A percentile compares a stretch with the other conserved stretches of the same genome.
These are phyloP conservation scores for Nemophila menziesii DNA, from an alignment of 257 asterid species.

Conservation along the genomic window DNA sequence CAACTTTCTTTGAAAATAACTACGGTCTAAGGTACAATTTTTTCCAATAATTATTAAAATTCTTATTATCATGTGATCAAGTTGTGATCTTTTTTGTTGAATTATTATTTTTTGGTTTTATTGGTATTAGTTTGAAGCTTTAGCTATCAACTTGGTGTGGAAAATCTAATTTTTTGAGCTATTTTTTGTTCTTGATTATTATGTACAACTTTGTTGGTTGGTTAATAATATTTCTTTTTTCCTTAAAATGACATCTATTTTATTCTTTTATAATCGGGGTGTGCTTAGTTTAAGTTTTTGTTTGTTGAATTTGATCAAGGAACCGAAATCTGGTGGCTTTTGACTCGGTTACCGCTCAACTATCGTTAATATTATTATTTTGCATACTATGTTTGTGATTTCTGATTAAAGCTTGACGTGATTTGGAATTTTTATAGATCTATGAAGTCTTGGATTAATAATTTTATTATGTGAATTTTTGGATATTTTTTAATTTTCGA, in stretches of 20 bases:
- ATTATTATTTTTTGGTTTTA: background rate
- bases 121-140: too few species aligned
- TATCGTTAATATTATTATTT: too few species aligned
- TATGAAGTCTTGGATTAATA: background rate
- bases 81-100: slow-evolving; percentile 13
- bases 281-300: background rate
- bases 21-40: background rate
- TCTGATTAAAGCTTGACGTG: background rate
- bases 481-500: background rate
- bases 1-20: background rate
- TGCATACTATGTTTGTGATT: background rate
- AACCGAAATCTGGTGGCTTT: background rate
- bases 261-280: background rate
- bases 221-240: background rate
- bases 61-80: slow-evolving; percentile 4
- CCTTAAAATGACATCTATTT: background rate
- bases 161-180: background rate
- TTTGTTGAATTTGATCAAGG: background rate
- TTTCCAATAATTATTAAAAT: background rate
- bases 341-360: background rate
- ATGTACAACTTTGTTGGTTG: background rate
- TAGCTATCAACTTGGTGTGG: too few species aligned
- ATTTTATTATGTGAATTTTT: background rate
- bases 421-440: slow-evolving; percentile 13
- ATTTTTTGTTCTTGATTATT: too few species aligned